Evolutionary conservation across 108 stramenopile species (phyloP).

Genomic region (Bacterosira constricta): DNA sequence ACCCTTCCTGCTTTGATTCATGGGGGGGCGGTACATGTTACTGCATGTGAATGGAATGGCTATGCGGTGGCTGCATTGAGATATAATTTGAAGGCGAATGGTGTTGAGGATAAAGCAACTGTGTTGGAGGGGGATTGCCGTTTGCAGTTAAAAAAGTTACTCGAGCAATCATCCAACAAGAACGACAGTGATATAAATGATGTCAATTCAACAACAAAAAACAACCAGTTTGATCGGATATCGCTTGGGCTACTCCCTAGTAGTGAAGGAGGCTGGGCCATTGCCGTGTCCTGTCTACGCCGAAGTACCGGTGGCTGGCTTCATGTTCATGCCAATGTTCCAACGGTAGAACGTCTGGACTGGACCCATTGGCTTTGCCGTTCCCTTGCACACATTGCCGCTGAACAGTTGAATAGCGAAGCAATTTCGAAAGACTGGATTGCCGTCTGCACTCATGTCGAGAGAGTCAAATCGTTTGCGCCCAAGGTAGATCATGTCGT

Average conservation of each 20-base stretch:
- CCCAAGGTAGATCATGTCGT: conserved; percentile 86
- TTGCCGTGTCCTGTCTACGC: conserved; percentile 79
- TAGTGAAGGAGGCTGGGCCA: conserved; percentile 88
- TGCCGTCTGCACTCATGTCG: conserved; percentile 71
- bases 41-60: conserved; percentile 93
- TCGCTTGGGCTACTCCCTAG: conserved; percentile 93
- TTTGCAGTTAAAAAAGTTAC: conserved; percentile 18
- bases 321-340: conserved; percentile 95
- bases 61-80: conserved; percentile 76
- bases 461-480: conserved; percentile 93
- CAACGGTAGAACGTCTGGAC: conserved; percentile 45
- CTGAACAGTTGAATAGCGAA: background rate
- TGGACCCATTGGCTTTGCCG: conserved; percentile 81
- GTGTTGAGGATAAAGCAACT: conserved; percentile 63
- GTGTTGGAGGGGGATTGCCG: conserved; percentile 87
- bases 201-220: conserved; percentile 14
- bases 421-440: conserved; percentile 43
- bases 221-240: conserved; percentile 81
- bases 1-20: conserved; percentile 87
- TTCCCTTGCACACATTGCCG: conserved; percentile 28
- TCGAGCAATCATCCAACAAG: background rate
- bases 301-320: conserved; percentile 73
- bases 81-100: conserved; percentile 81
- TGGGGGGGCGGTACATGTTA: conserved; percentile 71
- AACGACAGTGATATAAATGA: background rate